Base-by-base conservation (phyloP, 2,329 filamentous ascomycete species). In the Chaetomiaceae sp. region DNA sequence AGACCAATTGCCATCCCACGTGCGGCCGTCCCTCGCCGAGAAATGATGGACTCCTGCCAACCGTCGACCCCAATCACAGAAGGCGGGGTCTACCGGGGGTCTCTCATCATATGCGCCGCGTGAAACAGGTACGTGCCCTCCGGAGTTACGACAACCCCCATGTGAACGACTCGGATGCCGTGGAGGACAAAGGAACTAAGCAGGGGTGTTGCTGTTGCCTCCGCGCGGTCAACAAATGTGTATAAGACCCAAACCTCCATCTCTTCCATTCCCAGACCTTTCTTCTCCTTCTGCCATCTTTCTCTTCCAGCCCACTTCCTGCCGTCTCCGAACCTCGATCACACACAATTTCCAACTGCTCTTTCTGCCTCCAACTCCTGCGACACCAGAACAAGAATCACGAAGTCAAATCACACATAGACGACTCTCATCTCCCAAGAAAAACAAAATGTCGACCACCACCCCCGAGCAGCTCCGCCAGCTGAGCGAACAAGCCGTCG, bases 1-100 rank as follows among this genome's bases (percentile, higher is more conserved):
- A 52, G 52, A 40, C 62, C 64, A 66, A 64, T 65, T 58, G 44
- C 23, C 44, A 55, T 56, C 57, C 59, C 64, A 66, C 64, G 61
- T 66, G 65, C 59, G 51, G 47, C 37, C 29, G 23, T 33, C 47
- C 48, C 31, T 48, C 47, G 52, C 52, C 53, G 33, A 55, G 51
- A 51, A 52, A 48, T 58, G 44, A 49, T 49, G 49, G 50, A 48
- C 37, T 33, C 27, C 45, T 29, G 31, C 22, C 34, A n/a, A n/a
- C 39, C 14, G 27, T 51, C 37, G 45, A 60, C 12, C 33, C 59
- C 57, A 61, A 59, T 61, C 53, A 59, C 27, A 37, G 38, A 47
- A 48, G n/a, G 47, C 33, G 25, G 38, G 54, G 37, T 33, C 55
- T 46, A 22, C 34, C 22, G 31, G 46, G 39, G 37, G 31, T 38